A percentile compares a stretch with the other conserved stretches of the same genome.
Evolutionary conservation across 306 rosid species (phyloP).

Genomic region (Quercus agrifolia): DNA sequence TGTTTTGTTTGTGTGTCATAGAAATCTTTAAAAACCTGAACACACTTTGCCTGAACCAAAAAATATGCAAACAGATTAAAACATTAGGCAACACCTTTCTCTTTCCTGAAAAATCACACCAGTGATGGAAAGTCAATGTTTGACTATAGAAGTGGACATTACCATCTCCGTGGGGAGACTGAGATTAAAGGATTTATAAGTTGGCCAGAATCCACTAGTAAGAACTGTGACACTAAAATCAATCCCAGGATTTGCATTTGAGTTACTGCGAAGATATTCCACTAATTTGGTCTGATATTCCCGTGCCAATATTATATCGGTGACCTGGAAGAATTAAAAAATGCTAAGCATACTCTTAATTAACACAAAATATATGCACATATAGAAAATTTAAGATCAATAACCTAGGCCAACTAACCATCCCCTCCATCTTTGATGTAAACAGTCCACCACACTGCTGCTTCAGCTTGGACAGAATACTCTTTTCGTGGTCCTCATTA

Average conservation of each 20-base stretch:
- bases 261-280: slow-evolving; percentile 47
- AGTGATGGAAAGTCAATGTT: no score
- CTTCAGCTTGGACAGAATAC: slow-evolving; percentile 63
- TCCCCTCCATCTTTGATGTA: slow-evolving; percentile 96
- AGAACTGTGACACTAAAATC: slow-evolving; percentile 78
- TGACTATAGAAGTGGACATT: slow-evolving; percentile 4
- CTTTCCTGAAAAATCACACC: no score
- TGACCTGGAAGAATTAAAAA: slow-evolving; percentile 41
- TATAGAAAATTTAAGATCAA: neutral
- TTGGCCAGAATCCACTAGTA: slow-evolving; percentile 94
- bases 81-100: neutral
- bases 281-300: slow-evolving; percentile 68
- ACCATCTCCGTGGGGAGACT: slow-evolving; percentile 89
- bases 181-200: slow-evolving; percentile 76
- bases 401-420: slow-evolving; percentile 51
- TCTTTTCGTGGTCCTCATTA: slow-evolving; percentile 69
- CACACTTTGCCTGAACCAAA: slow-evolving; percentile 66
- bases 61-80: neutral
- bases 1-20: slow-evolving; percentile 62
- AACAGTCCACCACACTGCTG: slow-evolving; percentile 85
- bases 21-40: slow-evolving; percentile 74
- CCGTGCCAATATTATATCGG: slow-evolving; percentile 68
- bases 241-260: slow-evolving; percentile 59
- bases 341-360: neutral
- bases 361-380: neutral